Conservation (phyloP, 352 stramenopile species). For the Pythium phragmitis region DNA sequence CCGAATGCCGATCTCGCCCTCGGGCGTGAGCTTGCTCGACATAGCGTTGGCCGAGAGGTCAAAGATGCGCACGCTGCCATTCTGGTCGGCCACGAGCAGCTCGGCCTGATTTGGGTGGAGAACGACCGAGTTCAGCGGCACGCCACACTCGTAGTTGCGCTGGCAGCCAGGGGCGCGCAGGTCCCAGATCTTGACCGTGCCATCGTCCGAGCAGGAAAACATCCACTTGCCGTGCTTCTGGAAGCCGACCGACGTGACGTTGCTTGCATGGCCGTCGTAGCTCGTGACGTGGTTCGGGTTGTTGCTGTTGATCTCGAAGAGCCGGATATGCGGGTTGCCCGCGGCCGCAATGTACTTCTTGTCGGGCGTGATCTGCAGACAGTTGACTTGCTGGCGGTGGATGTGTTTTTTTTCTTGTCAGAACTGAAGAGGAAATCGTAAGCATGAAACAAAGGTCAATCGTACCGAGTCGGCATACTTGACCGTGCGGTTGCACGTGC, state of each 20-base stretch:
- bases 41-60: slow-evolving; percentile 83
- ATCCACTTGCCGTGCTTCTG: slow-evolving; percentile 97
- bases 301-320: slow-evolving; percentile 97
- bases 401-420: not conserved
- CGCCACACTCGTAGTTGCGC: slow-evolving; percentile 85
- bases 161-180: slow-evolving; percentile 83
- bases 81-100: slow-evolving; percentile 89
- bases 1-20: slow-evolving; percentile 82
- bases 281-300: slow-evolving; percentile 95
- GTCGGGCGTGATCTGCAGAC: slow-evolving; percentile 95
- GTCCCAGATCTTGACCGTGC: slow-evolving; percentile 95
- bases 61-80: slow-evolving; percentile 92
- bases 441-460: not conserved
- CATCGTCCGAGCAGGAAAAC: slow-evolving; percentile 97
- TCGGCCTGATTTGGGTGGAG: slow-evolving; percentile 95
- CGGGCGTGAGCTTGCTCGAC: slow-evolving; percentile 61
- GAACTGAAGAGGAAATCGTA: not conserved
- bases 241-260: slow-evolving; percentile 98
- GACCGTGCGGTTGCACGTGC: slow-evolving; percentile 94
- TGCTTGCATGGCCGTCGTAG: slow-evolving; percentile 95
- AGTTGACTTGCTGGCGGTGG: slow-evolving; percentile 91
- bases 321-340: slow-evolving; percentile 95
- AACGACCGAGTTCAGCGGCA: slow-evolving; percentile 93
- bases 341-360: slow-evolving; percentile 97
- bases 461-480: slow-evolving; percentile 93